Base-by-base conservation (phyloP, 140 eudicot species). In the Stevia rebaudiana region DNA sequence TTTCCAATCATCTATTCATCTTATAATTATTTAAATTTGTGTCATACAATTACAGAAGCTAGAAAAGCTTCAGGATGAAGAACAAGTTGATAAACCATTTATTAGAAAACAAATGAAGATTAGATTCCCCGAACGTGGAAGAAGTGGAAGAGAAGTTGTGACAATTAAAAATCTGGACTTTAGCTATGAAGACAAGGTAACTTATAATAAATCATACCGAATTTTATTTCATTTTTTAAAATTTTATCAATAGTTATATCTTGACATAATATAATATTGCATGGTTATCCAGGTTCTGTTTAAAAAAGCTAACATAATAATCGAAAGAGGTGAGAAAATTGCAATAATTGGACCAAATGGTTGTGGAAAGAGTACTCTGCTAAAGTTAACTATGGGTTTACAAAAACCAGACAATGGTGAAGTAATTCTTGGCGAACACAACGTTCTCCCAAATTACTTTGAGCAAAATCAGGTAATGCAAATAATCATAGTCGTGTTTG, bases 261-360 rank as follows among this genome's bases (percentile, higher is more conserved):
- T 55, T 11, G 54, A 30, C 53, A 43, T 73, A 13, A 31, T 57
- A 35, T 56, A 43, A 56, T 53, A 22, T 72, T 52, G 36, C 51
- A 54, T 39, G 13, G 42, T 71, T 70, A 65, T 40, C 56, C 82
- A 91, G 96, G 89, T 91, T 48, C 80, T 91, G 22, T 89, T 89
- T 62, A 80, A 72, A 17, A 87, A 85, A 63, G 96, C 96, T 16
- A 91, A 79, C 67, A 62, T 91, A 43, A 69, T 83, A 35, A 85
- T 87, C 43, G 85, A 81, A 66, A 81, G 83, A 75, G 98, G 98
- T 72, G 98, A 91, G 83, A 91, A 91, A 83, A 66, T 91, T 67
- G 96, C 98, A 21, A 91, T 91, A 60, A 76, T 88, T 70, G 98
- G 96, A 33, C 96, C 98, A 3, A 91, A 91, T 63, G 98, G 96